Base-by-base conservation (phyloP, 192 early-diverging fungal species). In the Podila horticola region DNA sequence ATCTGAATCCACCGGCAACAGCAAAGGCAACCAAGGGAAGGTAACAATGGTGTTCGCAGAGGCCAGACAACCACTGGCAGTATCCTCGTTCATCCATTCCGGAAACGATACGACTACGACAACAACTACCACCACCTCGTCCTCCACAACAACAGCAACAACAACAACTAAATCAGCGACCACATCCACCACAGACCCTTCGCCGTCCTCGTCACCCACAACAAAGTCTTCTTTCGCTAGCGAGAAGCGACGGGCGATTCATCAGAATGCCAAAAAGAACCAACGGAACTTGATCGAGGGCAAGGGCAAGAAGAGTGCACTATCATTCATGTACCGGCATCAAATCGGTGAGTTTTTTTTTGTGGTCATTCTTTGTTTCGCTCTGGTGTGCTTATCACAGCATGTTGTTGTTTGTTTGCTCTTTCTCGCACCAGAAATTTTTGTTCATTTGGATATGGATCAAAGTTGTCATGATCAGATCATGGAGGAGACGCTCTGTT, bases 281-380 rank as follows among this genome's bases (percentile, higher is more conserved):
- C 74, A 77, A 19, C 62, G 63, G 4, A 31, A 50, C 33, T 0
- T 66, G 15, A 34, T 69, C 3, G 74, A 64, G 31, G 68, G 63
- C 9, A 70, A 48, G 17, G 59, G 64, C 10, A 48, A 60, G 57
- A 68, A 67, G 31, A 64, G 76, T 31, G 61, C 66, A 10, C 64
- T 81, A 38, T 72, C 70, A 10, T 81, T 81, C 49, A 72, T 81
- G 76, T 81, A 81, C 41, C 60, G 62, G 22, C 76, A 81, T 64
- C 76, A 81, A 64, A 58, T 81, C 29, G 70, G 76, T 81, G 65
- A 64, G 64, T 51, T 48, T 50, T 49, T 24, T 41, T 64, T 64
- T 17, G 5, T 48, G n/a, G 6, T 64, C 6, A 31, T 48, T 64
- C n/a, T 22, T 26, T 50, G 10, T 26, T 15, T 65, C 15, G 45